phyloP scores from a whole-genome alignment of 2,329 filamentous ascomycete genomes.

The Colletotrichum costaricense region DNA sequence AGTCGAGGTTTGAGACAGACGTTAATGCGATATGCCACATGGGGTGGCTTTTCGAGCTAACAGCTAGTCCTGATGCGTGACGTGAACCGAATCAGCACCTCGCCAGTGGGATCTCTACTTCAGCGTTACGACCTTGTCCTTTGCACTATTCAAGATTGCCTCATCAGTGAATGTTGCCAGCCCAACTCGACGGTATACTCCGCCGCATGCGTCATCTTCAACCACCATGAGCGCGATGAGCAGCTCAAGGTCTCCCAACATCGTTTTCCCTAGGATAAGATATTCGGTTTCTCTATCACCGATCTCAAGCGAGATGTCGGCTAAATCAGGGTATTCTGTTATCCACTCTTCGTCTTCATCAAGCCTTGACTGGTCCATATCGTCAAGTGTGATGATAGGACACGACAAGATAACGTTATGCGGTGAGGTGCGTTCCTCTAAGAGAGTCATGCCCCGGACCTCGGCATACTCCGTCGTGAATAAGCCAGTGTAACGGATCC shows the following conservation, averaged over 20 bases:
- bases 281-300: not conserved
- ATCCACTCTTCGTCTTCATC: not conserved
- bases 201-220: not conserved
- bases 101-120: not conserved
- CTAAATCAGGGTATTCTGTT: not conserved
- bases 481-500: not conserved
- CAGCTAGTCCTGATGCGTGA: not conserved
- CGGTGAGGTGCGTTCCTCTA: not conserved
- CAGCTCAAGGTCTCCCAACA: not conserved
- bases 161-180: not conserved
- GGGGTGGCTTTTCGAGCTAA: not conserved
- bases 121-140: not conserved
- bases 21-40: slow-evolving; percentile 4
- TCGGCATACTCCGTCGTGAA: not conserved
- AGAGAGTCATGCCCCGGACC: not conserved
- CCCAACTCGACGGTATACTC: slow-evolving; percentile 7
- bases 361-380: not conserved
- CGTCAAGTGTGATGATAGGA: not conserved
- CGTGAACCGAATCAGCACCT: not conserved
- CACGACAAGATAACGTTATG: slow-evolving; percentile 2
- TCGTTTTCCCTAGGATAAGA: slow-evolving; percentile 10
- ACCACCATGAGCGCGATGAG: slow-evolving; percentile 17
- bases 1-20: not conserved
- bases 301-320: not conserved
- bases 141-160: not conserved